These are phyloP conservation scores for Saccharomycopsis selenospora DNA, from an alignment of 805 yeast genomes.

Conservation along the genomic window DNA sequence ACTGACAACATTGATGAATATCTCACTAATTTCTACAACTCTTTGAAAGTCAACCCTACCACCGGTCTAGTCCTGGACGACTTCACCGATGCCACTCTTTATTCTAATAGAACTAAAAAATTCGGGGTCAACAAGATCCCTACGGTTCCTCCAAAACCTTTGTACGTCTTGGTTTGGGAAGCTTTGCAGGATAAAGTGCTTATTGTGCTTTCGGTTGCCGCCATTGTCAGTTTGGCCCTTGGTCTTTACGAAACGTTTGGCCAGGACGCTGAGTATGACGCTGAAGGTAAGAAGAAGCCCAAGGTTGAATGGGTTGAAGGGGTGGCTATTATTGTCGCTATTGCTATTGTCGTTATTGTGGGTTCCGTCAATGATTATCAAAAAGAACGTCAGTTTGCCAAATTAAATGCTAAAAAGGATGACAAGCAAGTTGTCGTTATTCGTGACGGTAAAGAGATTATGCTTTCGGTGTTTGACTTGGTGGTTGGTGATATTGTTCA, in stretches of 20 bases:
- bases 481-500: slow-evolving; percentile 79
- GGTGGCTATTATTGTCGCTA: slow-evolving; percentile 91
- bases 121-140: slow-evolving; percentile 76
- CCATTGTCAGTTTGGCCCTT: slow-evolving; percentile 77
- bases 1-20: slow-evolving; percentile 16
- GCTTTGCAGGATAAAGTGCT: slow-evolving; percentile 90
- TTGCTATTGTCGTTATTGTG: slow-evolving; percentile 81
- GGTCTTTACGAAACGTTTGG: slow-evolving; percentile 93
- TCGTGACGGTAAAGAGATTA: slow-evolving; percentile 54
- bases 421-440: slow-evolving; percentile 77
- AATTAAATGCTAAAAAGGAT: slow-evolving; percentile 81
- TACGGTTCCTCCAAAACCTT: slow-evolving; percentile 58
- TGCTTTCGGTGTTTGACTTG: slow-evolving; percentile 66
- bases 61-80: slow-evolving; percentile 36
- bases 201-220: slow-evolving; percentile 77
- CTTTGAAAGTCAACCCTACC: slow-evolving; percentile 32
- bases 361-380: slow-evolving; percentile 97
- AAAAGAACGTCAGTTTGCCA: slow-evolving; percentile 88
- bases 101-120: slow-evolving; percentile 31
- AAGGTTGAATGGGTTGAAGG: slow-evolving; percentile 98
- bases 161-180: slow-evolving; percentile 61
- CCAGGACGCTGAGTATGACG: slow-evolving; percentile 68
- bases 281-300: slow-evolving; percentile 69
- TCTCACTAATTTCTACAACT: slow-evolving; percentile 24
- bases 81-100: slow-evolving; percentile 26